Base-by-base conservation (phyloP, 371 early-diverging fungal species). In the Gilbertella persicaria region DNA sequence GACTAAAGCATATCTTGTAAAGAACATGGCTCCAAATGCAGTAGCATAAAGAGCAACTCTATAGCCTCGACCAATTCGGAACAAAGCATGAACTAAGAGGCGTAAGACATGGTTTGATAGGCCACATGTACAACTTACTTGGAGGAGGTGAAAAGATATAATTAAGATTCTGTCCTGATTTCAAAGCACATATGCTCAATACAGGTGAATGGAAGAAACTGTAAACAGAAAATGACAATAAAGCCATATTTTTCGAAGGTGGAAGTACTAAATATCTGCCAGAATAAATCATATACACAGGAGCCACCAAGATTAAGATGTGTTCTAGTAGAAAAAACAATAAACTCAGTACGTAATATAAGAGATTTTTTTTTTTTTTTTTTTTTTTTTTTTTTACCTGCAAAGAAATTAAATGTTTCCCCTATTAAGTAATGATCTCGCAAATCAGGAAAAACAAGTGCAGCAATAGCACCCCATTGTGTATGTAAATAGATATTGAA, bases 401-500 rank as follows among this genome's bases (percentile, higher is more conserved):
- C 73, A 62, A 67, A 84, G 55, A 84, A 85, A 61, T 84, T 84
- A 40, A 79, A 75, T 0, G 78, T 67, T 58, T 85, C 86, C 20
- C 80, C 70, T 46, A 73, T 52, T 7, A 75, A 51, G 41, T 76
- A 49, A 38, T 82, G 79, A 45, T 77, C 83, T 48, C 84, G 65
- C 19, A 82, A 51, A 61, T 86, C 86, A 14, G 86, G 86, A 39
- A 76, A 73, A 9, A 75, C 24, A 50, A 84, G 48, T 2, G 86
- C 84, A 45, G 79, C 72, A 45, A 80, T 67, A 38, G 74, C 82
- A 19, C 84, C 83, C 84, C 84, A 86, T 55, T 80, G 75, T 25
- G 79, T 82, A 52, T 83, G 79, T 23, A 83, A 57, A 55, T 84
- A 86, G 45, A 86, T 68, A 50, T 86, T 86, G 60, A 83, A 77